Percentiles rank a stretch among this genome's conserved stretches.
Conservation (phyloP, 306 rosid species). For the Alnus rubra region DNA sequence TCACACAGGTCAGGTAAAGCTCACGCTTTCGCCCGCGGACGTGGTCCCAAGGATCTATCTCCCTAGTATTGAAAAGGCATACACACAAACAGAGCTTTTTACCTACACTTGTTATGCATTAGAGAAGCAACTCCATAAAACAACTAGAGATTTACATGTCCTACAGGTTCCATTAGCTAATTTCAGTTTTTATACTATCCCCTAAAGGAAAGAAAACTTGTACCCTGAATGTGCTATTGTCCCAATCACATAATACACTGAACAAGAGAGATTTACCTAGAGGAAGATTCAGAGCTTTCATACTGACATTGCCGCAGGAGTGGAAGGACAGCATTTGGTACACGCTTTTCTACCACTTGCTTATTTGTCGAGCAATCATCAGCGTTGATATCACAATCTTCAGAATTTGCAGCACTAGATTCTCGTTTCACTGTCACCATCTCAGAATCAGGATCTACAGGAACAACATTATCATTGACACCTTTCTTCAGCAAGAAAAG, state of each 20-base stretch:
- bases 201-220: neutral
- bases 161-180: neutral
- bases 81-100: neutral
- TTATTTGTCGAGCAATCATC: conserved; percentile 61
- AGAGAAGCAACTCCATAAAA: neutral
- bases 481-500: conserved; percentile 36
- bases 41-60: neutral
- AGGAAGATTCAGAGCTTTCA: conserved; percentile 98
- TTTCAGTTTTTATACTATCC: conserved; percentile 4
- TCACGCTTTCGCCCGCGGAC: no score
- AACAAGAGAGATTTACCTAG: conserved; percentile 63
- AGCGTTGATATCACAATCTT: conserved; percentile 53
- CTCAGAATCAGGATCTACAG: conserved; percentile 48
- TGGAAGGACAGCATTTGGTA: conserved; percentile 82
- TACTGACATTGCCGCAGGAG: conserved; percentile 82
- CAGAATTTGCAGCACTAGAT: conserved; percentile 41
- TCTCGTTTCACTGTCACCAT: conserved; percentile 42
- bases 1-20: no score
- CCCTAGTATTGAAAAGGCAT: neutral
- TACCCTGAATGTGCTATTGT: neutral
- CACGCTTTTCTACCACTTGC: conserved; percentile 65
- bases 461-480: conserved; percentile 32
- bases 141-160: neutral
- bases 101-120: neutral
- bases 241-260: conserved; percentile 12